Conservation (phyloP, 2,329 filamentous ascomycete species). For the Tricladium varicosporioides region DNA sequence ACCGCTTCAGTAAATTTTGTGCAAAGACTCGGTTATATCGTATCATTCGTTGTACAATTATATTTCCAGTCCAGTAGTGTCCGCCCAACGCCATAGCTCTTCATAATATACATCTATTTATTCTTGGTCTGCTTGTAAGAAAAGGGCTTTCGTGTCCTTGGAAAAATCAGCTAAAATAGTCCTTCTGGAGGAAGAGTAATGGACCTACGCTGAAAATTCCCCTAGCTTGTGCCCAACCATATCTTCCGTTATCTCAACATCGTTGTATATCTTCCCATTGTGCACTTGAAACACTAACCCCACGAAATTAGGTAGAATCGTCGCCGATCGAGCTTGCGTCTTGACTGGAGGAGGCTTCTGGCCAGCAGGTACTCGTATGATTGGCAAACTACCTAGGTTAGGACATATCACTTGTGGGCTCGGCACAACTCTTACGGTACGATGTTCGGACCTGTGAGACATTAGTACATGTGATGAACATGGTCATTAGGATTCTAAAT, state of each 20-base stretch:
- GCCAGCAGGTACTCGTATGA: slow-evolving; percentile 46
- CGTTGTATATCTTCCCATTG: slow-evolving; percentile 69
- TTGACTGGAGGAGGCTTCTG: slow-evolving; percentile 60
- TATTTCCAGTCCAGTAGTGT: slow-evolving; percentile 14
- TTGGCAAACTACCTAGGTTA: slow-evolving; percentile 48
- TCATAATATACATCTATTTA: slow-evolving; percentile 36
- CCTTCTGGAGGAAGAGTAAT: not conserved
- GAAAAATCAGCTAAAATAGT: slow-evolving; percentile 7
- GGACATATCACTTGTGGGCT: slow-evolving; percentile 28
- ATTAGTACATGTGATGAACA: slow-evolving; percentile 25
- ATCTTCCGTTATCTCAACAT: slow-evolving; percentile 69
- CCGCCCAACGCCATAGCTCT: slow-evolving; percentile 2
- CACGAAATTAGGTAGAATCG: slow-evolving; percentile 72
- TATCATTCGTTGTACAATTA: not conserved
- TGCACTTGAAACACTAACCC: slow-evolving; percentile 69
- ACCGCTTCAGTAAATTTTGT: not conserved
- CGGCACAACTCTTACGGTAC: slow-evolving; percentile 59
- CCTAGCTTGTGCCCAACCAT: slow-evolving; percentile 77
- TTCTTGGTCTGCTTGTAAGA: slow-evolving; percentile 71
- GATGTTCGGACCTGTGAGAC: slow-evolving; percentile 60
- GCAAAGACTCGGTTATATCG: not conserved
- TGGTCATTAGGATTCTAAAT: slow-evolving; percentile 16
- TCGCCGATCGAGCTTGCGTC: slow-evolving; percentile 68
- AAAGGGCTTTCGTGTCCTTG: slow-evolving; percentile 66
- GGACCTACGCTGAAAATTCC: slow-evolving; percentile 66